Base-by-base conservation (phyloP, 352 stramenopile genomes). In the Phytophthora lateralis region DNA sequence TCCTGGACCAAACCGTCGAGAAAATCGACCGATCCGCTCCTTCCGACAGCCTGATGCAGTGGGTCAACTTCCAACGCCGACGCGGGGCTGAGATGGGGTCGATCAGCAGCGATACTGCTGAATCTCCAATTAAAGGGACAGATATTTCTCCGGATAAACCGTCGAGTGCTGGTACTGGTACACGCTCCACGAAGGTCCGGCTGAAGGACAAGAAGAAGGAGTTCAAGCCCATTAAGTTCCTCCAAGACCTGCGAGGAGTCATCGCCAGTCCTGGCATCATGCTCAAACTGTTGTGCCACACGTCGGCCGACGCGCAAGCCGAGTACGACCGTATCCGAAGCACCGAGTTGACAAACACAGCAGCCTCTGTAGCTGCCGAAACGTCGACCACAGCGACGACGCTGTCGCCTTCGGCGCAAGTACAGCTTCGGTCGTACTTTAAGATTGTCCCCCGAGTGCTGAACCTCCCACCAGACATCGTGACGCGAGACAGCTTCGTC, bases 371-470 rank as follows among this genome's bases (percentile, higher is more conserved):
- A 29, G 55, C 66, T 8, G 65, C 75, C 7, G 78, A 90, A 39
- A 85, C 66, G 29, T 86, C 77, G 18, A 87, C 78, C 0, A 82
- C 71, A 2, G 66, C 80, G 0, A 90, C 82, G 10, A 82, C 63
- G 3, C 63, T 90, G 11, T 81, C 82, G 0, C 63, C 71, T 9
- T 75, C 67, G 3, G 82, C 78, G 0, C 80, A 87, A 57, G 26
- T 83, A 1, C 85, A 94, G 46, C 65, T 90, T 9, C 73, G 84
- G n/a, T 69, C 77, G 7, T 94, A 91, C 60, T 91, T 92, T 41
- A 87, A 86, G 51, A 75, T 92, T 20, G 71, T 73, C 1, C 65
- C 70, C n/a, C 65, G 63, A 0, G 60, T 82, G 27, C 52, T 90
- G 8, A 73, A 80, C 39, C 66, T 94, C 1, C 76, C 81, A 6